Evolutionary conservation across 345 rosid species (phyloP).

Genomic region (Diplotaxis tenuifolia): DNA sequence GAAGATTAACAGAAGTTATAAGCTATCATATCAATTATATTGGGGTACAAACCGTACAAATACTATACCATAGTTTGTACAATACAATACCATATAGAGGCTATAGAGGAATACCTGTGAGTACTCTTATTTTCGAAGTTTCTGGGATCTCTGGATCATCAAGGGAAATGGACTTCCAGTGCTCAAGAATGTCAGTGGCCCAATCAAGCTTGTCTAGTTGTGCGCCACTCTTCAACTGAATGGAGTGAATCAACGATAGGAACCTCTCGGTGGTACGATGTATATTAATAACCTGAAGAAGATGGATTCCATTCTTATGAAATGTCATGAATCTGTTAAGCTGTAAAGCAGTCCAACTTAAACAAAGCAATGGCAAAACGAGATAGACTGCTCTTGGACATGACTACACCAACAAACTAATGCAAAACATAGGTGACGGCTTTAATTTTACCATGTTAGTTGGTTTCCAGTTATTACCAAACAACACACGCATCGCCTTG

Average conservation of each 20-base stretch:
- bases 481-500: not conserved
- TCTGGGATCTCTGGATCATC: conserved; percentile 38
- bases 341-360: conserved; percentile 2
- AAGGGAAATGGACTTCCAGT: conserved; percentile 32
- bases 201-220: conserved; percentile 48
- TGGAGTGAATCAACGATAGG: conserved; percentile 55
- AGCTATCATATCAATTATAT: not conserved
- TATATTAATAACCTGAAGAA: conserved; percentile 62
- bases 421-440: conserved; percentile 6
- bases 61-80: no score
- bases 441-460: conserved; percentile 10
- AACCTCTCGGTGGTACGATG: conserved; percentile 58
- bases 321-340: conserved; percentile 1
- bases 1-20: not conserved
- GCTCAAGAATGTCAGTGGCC: conserved; percentile 48
- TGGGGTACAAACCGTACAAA: no score
- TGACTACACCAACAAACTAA: not conserved
- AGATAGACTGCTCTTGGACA: conserved; percentile 16
- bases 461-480: conserved; percentile 9
- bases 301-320: conserved; percentile 17
- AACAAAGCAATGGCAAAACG: conserved; percentile 14
- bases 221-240: conserved; percentile 43
- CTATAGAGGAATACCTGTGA: conserved; percentile 54
- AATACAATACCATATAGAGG: not conserved
- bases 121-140: conserved; percentile 58